A percentile compares a stretch with the other conserved stretches of the same genome.
Evolutionary conservation across 345 rosid species (phyloP).

Genomic region (Physaria fendleri): DNA sequence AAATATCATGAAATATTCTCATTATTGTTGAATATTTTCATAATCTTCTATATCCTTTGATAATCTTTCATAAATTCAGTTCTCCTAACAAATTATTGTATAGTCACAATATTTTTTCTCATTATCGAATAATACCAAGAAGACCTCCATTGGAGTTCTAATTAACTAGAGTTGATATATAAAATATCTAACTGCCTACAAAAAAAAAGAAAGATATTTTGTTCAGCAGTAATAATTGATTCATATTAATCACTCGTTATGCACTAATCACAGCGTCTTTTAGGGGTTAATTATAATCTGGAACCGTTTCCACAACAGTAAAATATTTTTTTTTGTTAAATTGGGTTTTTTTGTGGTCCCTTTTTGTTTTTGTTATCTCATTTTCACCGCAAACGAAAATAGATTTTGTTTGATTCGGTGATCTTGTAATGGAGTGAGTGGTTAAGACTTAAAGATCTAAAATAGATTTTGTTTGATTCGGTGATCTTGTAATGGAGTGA

Average conservation of each 20-base stretch:
- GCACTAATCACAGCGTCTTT: background rate
- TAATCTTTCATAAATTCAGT: no score
- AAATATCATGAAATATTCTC: no score
- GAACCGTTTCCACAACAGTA: background rate
- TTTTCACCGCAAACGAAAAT: conserved; percentile 16
- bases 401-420: conserved; percentile 21
- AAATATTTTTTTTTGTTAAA: background rate
- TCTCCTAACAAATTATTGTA: no score
- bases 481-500: conserved; percentile 19
- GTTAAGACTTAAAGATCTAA: no score
- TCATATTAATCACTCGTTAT: conserved; percentile 16
- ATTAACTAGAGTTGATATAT: background rate
- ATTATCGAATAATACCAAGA: background rate
- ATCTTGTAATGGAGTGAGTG: no score
- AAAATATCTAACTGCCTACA: no score
- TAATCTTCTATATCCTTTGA: no score
- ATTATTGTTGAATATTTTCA: no score
- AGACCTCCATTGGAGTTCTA: background rate
- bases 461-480: conserved; percentile 20
- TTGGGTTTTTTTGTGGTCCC: conserved; percentile 24
- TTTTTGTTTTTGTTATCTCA: conserved; percentile 6
- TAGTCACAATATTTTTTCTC: background rate
- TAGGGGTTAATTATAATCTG: background rate
- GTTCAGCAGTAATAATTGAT: background rate
- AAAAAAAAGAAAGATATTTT: conserved; percentile 1